Evolutionary conservation across 805 yeast genomes (phyloP).

Genomic region (Candida gorgasii): DNA sequence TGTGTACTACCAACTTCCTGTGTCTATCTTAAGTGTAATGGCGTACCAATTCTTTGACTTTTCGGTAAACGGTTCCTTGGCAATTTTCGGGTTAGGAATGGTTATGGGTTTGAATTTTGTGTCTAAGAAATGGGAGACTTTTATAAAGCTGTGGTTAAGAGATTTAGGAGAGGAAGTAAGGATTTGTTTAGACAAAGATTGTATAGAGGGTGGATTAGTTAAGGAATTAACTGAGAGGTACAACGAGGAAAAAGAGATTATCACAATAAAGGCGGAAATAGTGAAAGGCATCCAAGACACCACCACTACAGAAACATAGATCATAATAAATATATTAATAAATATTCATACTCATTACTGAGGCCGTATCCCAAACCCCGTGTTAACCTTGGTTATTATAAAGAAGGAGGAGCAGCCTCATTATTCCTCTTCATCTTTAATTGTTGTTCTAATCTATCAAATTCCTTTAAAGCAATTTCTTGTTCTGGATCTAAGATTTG

Average conservation of each 20-base stretch:
- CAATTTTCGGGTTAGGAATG: constrained; percentile 39
- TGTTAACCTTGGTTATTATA: constrained; percentile 7
- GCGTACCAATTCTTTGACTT: constrained; percentile 37
- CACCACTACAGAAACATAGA: constrained; percentile 1
- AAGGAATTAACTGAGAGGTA: constrained; percentile 31
- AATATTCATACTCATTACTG: constrained; percentile 3
- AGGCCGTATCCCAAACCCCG: too few species aligned
- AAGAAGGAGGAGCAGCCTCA: constrained; percentile 25
- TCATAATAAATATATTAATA: constrained; percentile 12
- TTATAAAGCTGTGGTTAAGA: constrained; percentile 29
- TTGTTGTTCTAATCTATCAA: constrained; percentile 74
- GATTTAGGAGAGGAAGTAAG: constrained; percentile 37
- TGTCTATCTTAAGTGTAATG: constrained; percentile 29
- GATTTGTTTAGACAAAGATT: constrained; percentile 31
- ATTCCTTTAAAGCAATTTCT: constrained; percentile 78
- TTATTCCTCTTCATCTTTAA: constrained; percentile 21
- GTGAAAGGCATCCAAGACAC: constrained; percentile 18
- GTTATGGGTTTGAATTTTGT: constrained; percentile 44
- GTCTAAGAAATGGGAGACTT: constrained; percentile 35
- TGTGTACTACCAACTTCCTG: constrained; percentile 39
- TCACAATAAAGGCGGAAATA: constrained; percentile 17
- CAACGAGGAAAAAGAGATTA: constrained; percentile 20
- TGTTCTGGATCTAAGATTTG: constrained; percentile 79
- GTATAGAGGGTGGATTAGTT: constrained; percentile 39
- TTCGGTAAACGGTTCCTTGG: constrained; percentile 30